Percentiles rank a stretch among this genome's conserved stretches.
Evolutionary conservation across 129 eudicot genomes (phyloP).

Genomic region (Flaveria sonorensis): DNA sequence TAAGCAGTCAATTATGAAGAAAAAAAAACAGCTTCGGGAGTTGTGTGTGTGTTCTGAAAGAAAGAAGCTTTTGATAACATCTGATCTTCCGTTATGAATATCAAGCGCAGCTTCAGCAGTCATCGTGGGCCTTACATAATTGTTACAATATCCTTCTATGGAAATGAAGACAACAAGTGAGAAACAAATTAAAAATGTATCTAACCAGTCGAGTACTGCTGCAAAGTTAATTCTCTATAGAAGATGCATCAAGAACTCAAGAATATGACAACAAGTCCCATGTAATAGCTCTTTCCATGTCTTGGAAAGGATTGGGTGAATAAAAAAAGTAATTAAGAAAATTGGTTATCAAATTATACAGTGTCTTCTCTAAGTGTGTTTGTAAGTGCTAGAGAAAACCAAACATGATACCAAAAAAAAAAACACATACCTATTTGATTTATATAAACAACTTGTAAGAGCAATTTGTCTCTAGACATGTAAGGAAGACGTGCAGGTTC

Average conservation of each 20-base stretch:
- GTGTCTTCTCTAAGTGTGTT: no score
- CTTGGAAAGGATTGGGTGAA: slow-evolving; percentile 31
- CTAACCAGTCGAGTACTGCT: slow-evolving; percentile 78
- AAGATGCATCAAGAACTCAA: slow-evolving; percentile 36
- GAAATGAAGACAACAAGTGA: not conserved
- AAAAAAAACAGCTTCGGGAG: not conserved
- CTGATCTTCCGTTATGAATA: slow-evolving; percentile 83
- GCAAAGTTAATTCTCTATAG: slow-evolving; percentile 70
- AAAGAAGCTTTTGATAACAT: slow-evolving; percentile 9
- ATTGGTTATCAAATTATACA: not conserved
- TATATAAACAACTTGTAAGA: no score
- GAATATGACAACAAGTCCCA: slow-evolving; percentile 70
- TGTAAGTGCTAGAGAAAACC: no score
- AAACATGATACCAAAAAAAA: no score
- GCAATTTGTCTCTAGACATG: no score
- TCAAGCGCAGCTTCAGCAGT: slow-evolving; percentile 66
- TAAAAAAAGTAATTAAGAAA: not conserved
- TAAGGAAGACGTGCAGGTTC: no score
- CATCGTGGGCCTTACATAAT: slow-evolving; percentile 72
- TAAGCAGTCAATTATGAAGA: not conserved
- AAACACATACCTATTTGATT: no score
- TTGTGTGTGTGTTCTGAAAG: not conserved
- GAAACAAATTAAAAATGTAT: not conserved
- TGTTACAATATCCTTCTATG: not conserved
- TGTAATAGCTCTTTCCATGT: slow-evolving; percentile 89